Percentiles rank a stretch among this genome's conserved stretches.
phyloP scores from a whole-genome alignment of 805 yeast species.

The Wickerhamomyces alni region DNA sequence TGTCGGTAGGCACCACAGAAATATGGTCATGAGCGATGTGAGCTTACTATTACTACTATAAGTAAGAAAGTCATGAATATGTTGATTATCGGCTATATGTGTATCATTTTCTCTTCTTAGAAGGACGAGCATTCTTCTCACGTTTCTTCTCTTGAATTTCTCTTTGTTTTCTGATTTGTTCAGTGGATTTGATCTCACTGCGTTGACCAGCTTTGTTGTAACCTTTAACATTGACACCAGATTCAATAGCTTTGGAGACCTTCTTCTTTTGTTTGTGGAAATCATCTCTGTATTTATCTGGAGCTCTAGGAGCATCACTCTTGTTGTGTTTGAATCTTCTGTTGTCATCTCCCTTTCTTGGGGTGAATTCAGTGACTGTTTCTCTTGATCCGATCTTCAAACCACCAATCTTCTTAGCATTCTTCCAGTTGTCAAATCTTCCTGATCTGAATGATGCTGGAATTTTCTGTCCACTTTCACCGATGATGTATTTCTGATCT shows the following conservation, averaged over 20 bases:
- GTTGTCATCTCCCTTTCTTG: slow-evolving; percentile 26
- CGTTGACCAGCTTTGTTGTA: slow-evolving; percentile 27
- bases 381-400: slow-evolving; percentile 52
- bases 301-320: slow-evolving; percentile 75
- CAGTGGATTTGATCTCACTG: slow-evolving; percentile 59
- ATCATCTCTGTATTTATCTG: slow-evolving; percentile 90
- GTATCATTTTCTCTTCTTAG: slow-evolving; percentile 30
- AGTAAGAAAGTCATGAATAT: no score
- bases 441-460: slow-evolving; percentile 93
- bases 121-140: slow-evolving; percentile 84
- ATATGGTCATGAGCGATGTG: no score
- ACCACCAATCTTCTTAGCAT: slow-evolving; percentile 52
- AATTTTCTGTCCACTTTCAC: slow-evolving; percentile 88
- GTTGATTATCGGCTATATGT: no score
- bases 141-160: slow-evolving; percentile 59
- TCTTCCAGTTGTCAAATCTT: slow-evolving; percentile 87
- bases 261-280: slow-evolving; percentile 75
- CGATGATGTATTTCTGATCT: slow-evolving; percentile 83
- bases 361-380: slow-evolving; percentile 25
- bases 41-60: no score
- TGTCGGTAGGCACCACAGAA: no score
- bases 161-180: slow-evolving; percentile 76
- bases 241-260: slow-evolving; percentile 71
- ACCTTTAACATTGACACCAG: slow-evolving; percentile 71
- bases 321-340: slow-evolving; percentile 68